These are phyloP conservation scores for Exophiala sideris DNA, from an alignment of 2,329 filamentous ascomycete genomes.

Conservation along the genomic window DNA sequence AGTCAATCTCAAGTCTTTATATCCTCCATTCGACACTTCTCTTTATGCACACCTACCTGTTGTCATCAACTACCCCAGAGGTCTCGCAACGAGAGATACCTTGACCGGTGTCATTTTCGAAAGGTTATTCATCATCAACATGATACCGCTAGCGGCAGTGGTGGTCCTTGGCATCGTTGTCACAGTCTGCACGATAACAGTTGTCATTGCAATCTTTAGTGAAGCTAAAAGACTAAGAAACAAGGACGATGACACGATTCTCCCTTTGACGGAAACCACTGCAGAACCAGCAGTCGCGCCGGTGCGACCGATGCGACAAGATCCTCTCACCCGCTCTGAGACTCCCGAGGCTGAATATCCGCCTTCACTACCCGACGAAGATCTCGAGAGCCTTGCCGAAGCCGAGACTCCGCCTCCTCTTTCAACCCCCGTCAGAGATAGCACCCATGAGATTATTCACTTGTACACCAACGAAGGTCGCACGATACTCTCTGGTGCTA, in stretches of 20 bases:
- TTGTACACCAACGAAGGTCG: slow-evolving; percentile 7
- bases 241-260: slow-evolving; percentile 1
- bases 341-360: slow-evolving; percentile 21
- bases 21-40: neutral
- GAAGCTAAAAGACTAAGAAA: neutral
- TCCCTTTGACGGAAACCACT: slow-evolving; percentile 6
- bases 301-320: neutral
- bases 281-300: neutral
- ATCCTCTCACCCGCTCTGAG: neutral
- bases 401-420: slow-evolving; percentile 8
- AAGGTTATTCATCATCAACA: neutral
- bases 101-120: neutral
- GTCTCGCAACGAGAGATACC: neutral
- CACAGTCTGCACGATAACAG: slow-evolving; percentile 7
- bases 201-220: slow-evolving; percentile 16
- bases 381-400: neutral
- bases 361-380: slow-evolving; percentile 12
- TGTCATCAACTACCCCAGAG: too few relatives aligned
- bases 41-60: neutral
- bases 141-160: slow-evolving; percentile 17
- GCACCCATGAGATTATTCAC: slow-evolving; percentile 20
- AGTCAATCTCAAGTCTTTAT: too few relatives aligned
- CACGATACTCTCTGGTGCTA: neutral
- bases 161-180: slow-evolving; percentile 15
- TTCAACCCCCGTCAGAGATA: slow-evolving; percentile 1